These are phyloP conservation scores for Clarireedia sp. DNA, from an alignment of 2,329 filamentous ascomycete genomes.

Conservation along the genomic window DNA sequence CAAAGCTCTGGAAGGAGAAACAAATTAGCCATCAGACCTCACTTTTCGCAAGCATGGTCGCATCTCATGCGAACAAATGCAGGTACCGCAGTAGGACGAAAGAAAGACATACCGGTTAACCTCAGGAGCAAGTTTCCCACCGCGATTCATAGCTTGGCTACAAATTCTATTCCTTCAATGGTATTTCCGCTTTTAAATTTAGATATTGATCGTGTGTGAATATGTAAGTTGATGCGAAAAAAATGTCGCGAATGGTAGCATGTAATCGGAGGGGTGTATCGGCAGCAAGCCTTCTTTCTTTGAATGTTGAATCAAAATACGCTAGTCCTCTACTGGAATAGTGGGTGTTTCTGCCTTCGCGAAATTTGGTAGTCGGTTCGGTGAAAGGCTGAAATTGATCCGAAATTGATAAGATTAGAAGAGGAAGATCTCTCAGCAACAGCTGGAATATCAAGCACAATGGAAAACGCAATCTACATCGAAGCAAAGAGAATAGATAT, in stretches of 20 bases:
- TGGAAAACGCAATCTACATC: background rate
- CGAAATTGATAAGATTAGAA: conserved; percentile 7
- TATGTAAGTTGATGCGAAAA: conserved; percentile 6
- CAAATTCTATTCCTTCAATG: conserved; percentile 12
- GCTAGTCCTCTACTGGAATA: background rate
- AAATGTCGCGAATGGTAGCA: conserved; percentile 3
- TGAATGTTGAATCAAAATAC: conserved; percentile 1
- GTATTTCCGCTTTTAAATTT: background rate
- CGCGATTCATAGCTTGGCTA: conserved; percentile 82
- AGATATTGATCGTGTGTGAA: too few species aligned
- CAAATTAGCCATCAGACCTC: conserved; percentile 18
- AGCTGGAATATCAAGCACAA: background rate
- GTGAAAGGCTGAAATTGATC: background rate
- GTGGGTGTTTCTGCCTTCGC: background rate
- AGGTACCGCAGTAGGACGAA: background rate
- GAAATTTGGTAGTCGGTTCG: background rate
- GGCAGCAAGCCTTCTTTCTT: conserved; percentile 9
- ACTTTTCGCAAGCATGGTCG: background rate
- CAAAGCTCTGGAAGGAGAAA: conserved; percentile 66
- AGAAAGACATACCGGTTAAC: conserved; percentile 76
- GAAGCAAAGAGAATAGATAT: background rate
- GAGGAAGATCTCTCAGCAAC: too few species aligned
- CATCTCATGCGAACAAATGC: conserved; percentile 2
- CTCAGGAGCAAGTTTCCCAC: conserved; percentile 96
- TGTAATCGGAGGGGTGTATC: conserved; percentile 7